Percentiles rank a stretch among this genome's conserved stretches.
phyloP scores from a whole-genome alignment of 306 rosid species.

The Vigna unguiculata region DNA sequence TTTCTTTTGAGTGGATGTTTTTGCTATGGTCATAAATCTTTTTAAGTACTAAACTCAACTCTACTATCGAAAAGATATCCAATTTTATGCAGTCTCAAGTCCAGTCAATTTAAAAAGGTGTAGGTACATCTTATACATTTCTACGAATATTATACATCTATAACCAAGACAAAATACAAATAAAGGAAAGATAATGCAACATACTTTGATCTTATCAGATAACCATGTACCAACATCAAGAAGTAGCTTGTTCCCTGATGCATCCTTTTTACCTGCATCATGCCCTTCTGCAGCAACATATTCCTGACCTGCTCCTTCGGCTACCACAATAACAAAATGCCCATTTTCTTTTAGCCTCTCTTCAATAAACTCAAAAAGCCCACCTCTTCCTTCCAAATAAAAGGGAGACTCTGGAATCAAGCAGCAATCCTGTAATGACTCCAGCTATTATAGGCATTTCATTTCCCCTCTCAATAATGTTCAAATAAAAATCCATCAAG shows the following conservation, averaged over 20 bases:
- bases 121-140: constrained; percentile 4
- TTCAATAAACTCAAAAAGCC: constrained; percentile 83
- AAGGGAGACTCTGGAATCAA: constrained; percentile 97
- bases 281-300: constrained; percentile 66
- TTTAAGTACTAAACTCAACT: neutral
- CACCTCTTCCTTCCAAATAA: constrained; percentile 92
- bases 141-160: constrained; percentile 22
- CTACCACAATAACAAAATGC: constrained; percentile 89
- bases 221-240: constrained; percentile 91
- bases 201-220: constrained; percentile 81
- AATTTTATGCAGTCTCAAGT: constrained; percentile 26
- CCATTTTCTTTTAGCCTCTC: constrained; percentile 86
- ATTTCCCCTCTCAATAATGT: constrained; percentile 32
- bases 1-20: neutral
- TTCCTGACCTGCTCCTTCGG: constrained; percentile 98
- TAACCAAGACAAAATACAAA: constrained; percentile 15
- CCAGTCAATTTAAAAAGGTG: constrained; percentile 16
- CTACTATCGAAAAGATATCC: constrained; percentile 6
- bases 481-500: constrained; percentile 17
- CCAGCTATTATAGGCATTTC: constrained; percentile 45
- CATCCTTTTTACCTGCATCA: constrained; percentile 64
- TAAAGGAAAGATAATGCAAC: constrained; percentile 31
- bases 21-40: neutral
- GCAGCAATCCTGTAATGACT: constrained; percentile 91
- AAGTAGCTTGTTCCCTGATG: constrained; percentile 90